Evolutionary conservation across 306 rosid species (phyloP).

Genomic region (Fagus crenata): DNA sequence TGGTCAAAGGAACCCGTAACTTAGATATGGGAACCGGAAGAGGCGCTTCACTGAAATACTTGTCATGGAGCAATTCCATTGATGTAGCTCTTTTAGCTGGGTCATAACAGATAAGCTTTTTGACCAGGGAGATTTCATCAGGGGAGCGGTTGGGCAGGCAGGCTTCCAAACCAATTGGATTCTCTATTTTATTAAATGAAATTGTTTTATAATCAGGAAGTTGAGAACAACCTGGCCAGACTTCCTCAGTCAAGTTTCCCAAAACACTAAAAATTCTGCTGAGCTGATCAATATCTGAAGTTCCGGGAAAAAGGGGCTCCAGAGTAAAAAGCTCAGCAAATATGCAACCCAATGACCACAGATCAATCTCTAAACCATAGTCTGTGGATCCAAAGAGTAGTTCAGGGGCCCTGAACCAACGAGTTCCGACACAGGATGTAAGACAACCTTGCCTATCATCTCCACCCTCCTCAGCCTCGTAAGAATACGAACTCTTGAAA

Average conservation of each 20-base stretch:
- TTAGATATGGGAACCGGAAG: constrained; percentile 62
- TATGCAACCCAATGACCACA: constrained; percentile 93
- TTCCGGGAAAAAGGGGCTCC: constrained; percentile 81
- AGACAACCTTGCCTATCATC: constrained; percentile 51
- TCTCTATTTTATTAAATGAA: constrained; percentile 60
- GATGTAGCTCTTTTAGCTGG: constrained; percentile 73
- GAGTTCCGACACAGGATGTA: constrained; percentile 87
- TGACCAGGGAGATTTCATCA: constrained; percentile 50
- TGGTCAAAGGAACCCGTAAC: constrained; percentile 53
- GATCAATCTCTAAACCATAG: constrained; percentile 82
- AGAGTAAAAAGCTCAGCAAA: constrained; percentile 61
- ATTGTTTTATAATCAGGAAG: constrained; percentile 70
- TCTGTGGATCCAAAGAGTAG: constrained; percentile 68
- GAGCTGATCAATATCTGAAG: constrained; percentile 80
- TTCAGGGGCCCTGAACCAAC: constrained; percentile 87
- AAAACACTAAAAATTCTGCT: constrained; percentile 64
- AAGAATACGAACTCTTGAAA: constrained; percentile 52
- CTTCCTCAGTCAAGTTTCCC: constrained; percentile 72
- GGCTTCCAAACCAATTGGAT: constrained; percentile 61
- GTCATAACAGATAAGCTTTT: constrained; percentile 64
- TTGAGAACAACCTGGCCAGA: constrained; percentile 63
- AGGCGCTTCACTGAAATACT: constrained; percentile 68
- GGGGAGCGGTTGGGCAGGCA: constrained; percentile 47
- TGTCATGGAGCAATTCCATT: constrained; percentile 65
- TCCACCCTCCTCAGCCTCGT: constrained; percentile 60